Evolutionary conservation across 2,329 filamentous ascomycete genomes (phyloP), one percentile per base, ranked within the genome.

Genomic region (Fusarium penzigii): DNA sequence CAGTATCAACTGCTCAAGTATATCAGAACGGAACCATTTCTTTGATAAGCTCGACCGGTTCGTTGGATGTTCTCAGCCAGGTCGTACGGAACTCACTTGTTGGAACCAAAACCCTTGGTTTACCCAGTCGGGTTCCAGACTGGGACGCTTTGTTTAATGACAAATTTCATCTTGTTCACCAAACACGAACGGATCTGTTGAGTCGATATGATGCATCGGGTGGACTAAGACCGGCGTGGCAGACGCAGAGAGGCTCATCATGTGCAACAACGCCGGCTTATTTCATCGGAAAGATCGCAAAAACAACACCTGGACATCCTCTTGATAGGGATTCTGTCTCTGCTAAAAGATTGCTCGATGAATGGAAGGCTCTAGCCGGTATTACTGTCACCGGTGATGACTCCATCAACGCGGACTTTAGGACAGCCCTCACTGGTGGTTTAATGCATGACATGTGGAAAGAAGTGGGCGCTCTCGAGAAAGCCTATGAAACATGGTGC

Each of bases 51-150:
- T 34, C 32, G 4, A 49, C 40, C 9, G 12, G 40, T 6, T 49
- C 29, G 1, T 29, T 53, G 3, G 50, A 55, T 17, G 32, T 48
- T 3, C 6, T 48, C 29, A 56, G 53, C 32, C 51, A 53, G n/a
- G 46, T 50, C 8, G 42, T 53, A n/a, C 29, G 39, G 25, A 46
- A 40, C 11, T 51, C 49, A 25, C 44, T 36, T 34, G 20, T 25
- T 25, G 7, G 20, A 39, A 16, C 11, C n/a, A 48, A 25, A 12
- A 52, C 49, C 9, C 11, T 25, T 3, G 44, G 34, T 5, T 6
- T 56, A 9, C 44, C 44, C 8, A 50, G 50, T 29, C 45, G 53
- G 50, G 47, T 48, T 36, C 49, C 50, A 9, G 53, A 53, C 20
- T 49, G 48, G 50, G 46, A 48, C 14, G 49, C 50, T n/a, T 36